Base-by-base conservation (phyloP, 139 green algal species). In the Axilococcus clingmanii region DNA sequence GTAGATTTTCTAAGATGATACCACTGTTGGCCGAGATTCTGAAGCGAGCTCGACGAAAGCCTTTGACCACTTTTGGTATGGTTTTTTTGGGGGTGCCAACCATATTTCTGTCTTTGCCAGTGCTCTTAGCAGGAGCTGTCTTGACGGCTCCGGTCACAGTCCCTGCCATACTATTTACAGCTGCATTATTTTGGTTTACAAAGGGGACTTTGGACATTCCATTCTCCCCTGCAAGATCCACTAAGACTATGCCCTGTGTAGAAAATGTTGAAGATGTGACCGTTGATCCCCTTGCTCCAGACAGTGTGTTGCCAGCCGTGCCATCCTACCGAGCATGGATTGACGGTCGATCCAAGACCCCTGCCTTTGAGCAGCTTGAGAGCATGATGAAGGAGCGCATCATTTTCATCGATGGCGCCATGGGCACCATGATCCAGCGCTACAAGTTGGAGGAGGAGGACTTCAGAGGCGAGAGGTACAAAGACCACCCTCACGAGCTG, bases 351-450 rank as follows among this genome's bases (percentile, higher is more conserved):
- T 32, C 41, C 23, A 72, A 63, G 48, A 68, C 66, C 6, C 65
- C 50, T 17, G 61, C 71, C 23, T 94, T 90, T 66, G 73, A 52
- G 19, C 42, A 79, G 55, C 69, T 96, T 40, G 64, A 89, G 30
- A n/a, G 61, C 37, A 70, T 96, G 55, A 81, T 97, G 53, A 29
- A 75, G 27, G 52, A 93, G 66, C 88, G 90, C 61, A 93, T 97
- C 54, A 71, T 86, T 31, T 84, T 88, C 61, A 97, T 97, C 49
- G 90, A 97, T 48, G 90, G 90, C 52, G 90, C 90, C 24, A 97
- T 97, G 90, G 90, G 90, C 62, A 98, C 88, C 5, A 71, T 76
- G 37, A 85, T 91, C 34, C 82, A 91, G 58, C 68, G 71, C 29
- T 79, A 72, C 54, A 79, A 73, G 72, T 82, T 97, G 52, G 17